Base-by-base conservation (phyloP, 345 rosid species). In the Syzygium grande region DNA sequence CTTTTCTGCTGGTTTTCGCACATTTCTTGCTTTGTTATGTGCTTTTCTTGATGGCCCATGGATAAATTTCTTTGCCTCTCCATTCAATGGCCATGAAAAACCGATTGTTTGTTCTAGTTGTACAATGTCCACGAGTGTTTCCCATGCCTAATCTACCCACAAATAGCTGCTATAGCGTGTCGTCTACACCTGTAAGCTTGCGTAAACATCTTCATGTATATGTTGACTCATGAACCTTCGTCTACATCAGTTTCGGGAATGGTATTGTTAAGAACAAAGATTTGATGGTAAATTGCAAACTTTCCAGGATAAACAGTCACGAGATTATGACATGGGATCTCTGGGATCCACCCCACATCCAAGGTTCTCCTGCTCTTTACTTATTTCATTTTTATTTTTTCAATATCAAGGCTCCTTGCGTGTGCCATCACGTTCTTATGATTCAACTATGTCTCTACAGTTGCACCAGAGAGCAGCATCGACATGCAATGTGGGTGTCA, bases 321-420 rank as follows among this genome's bases (percentile, higher is more conserved):
- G 80, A 89, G 68, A 63, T 77, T 22, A 93, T 92, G 95, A 93
- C 89, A 53, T 91, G 84, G 89, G 95, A 93, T 88, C 93, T 94
- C 86, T 94, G 97, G 97, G 94, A 93, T 87, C 92, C 94, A 80
- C 91, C 95, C 87, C 49, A 86, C 85, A 85, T 87, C 90, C 87
- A 87, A 85, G 93, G 90, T 91, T 65, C 29, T 68, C 25, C 58
- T 11, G 34, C 9, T 54, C 41, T 14, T n/a, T 22, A 51, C 52
- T 59, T 25, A 21, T 41, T 53, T 52, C 19, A 52, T 86, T 34
- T 83, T 52, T 59, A 9, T 65, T 54, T 80, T 46, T 34, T 52
- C 86, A 63, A 49, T 63, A 34, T 84, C 29, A 68, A 73, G 80
- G 49, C 43, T 34, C 80, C 15, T 73, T 73, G 23, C 10, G 2